Conservation (phyloP, 768 basidiomycete genomes). For the Myochromella boudieri region DNA sequence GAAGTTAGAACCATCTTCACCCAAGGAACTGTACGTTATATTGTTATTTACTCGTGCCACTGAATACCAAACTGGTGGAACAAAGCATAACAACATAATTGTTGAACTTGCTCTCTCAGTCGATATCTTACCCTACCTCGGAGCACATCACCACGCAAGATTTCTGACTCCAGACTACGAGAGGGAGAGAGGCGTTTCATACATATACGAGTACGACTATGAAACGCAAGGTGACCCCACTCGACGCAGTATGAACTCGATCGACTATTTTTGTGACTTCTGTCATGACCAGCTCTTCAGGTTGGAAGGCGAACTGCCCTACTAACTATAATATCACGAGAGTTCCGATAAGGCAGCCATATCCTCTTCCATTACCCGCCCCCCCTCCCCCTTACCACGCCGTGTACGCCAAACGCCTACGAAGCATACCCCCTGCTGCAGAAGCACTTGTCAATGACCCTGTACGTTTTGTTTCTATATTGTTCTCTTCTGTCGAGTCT, state of each 20-base stretch:
- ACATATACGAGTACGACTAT: constrained; percentile 33
- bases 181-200: constrained; percentile 16
- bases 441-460: background rate
- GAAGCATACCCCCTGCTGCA: constrained; percentile 1
- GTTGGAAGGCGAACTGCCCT: constrained; percentile 17
- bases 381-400: constrained; percentile 17
- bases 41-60: no score
- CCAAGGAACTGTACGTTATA: constrained; percentile 28
- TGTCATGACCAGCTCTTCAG: constrained; percentile 2
- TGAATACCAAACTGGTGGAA: no score
- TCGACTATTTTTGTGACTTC: background rate
- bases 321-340: constrained; percentile 14
- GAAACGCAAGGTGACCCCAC: constrained; percentile 24
- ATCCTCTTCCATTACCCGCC: constrained; percentile 23
- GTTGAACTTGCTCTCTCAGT: constrained; percentile 29
- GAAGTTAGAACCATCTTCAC: constrained; percentile 27
- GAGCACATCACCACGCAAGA: constrained; percentile 22
- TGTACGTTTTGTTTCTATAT: background rate
- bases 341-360: constrained; percentile 24
- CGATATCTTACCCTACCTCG: constrained; percentile 25
- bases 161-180: constrained; percentile 18
- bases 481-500: no score
- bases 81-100: constrained; percentile 29
- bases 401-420: constrained; percentile 19
- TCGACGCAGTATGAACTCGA: constrained; percentile 14